Evolutionary conservation across 306 rosid genomes (phyloP), one percentile per base, ranked within the genome.

Genomic region (Urtica urens): DNA sequence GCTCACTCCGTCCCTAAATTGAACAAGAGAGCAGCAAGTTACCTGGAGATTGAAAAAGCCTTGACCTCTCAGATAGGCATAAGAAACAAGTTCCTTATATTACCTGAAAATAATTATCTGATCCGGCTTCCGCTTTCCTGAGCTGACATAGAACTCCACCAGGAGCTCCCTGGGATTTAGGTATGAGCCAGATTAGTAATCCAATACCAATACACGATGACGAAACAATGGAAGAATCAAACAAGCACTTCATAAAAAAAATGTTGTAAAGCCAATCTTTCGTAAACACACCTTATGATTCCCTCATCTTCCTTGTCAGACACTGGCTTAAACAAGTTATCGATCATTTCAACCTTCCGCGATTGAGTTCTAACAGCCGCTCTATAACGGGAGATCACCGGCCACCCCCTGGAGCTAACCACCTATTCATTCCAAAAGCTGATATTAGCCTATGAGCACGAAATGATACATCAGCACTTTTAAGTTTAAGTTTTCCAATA

Each of bases 61-160:
- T 12, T 10, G n/a, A 10, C n/a, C n/a, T 5, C 1, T 1, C 18
- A 15, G 18, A 39, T 2, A n/a, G 1, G 44, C 18, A 15, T 1
- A 15, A 1, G 6, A 39, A 15, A 39, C 15, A 22, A 39, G 10
- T 6, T 39, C 44, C 20, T 3, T 2, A 15, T 15, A 39, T 39
- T 45, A 80, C 99, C 99, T 92, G 78, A 92, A 92, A 35, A 92
- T 82, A 22, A 92, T 82, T 8, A 92, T 79, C 53, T 92, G 87
- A 2, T 85, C 87, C 0, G 99, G 99, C 41, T 82, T 85, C 11
- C 77, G 58, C 51, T 79, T 75, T 6, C 78, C 83, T 9, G 96
- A 92, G 61, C 94, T 85, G 0, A 42, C 11, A 41, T 77, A 92
- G 64, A 92, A 92, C 51, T 92, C 96, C 16, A 82, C 23, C 38